Base-by-base conservation (phyloP, 192 early-diverging fungal species). In the Funneliformis geosporum region DNA sequence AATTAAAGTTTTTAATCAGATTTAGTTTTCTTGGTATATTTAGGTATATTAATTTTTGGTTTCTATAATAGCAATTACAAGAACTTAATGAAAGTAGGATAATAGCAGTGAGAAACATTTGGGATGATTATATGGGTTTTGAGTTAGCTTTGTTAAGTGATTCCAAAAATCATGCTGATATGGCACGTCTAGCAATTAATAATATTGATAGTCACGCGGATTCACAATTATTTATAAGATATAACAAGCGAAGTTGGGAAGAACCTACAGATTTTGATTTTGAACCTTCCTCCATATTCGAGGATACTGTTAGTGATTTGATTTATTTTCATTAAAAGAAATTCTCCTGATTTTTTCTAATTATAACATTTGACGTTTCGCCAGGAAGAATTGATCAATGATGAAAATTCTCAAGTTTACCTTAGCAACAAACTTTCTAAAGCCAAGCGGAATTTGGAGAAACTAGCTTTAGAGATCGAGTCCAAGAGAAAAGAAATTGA, bases 371-470 rank as follows among this genome's bases (percentile, higher is more conserved):
- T 5, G n/a, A 39, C 65, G 64, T 25, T 23, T 61, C 33, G 39
- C 42, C 42, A 85, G 85, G 84, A 81, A 21, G 81, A 86, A 39
- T 82, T 95, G 42, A 87, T 86, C 0, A 72, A 76, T 16, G 93
- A 92, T 74, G 91, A 92, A 40, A 86, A 84, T 33, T 83, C 92
- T 5, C 66, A 82, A 8, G 87, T 91, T 12, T 94, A 87, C 69
- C 82, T 95, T 73, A 88, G 83, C 66, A 95, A 95, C 82, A 90
- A 88, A 76, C 82, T 94, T 23, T 83, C 85, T 65, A 92, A 90
- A 75, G 72, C 90, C 40, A 83, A 84, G 60, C 83, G 87, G 73
- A 83, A 86, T 38, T 69, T 90, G 27, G 83, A 84, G 10, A 82
- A 85, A 47, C 25, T 91, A 10, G 85, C 80, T 16, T 77, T 82